A percentile compares a stretch with the other conserved stretches of the same genome.
phyloP scores from a whole-genome alignment of 768 basidiomycete genomes.

The Amanita molliuscula region DNA sequence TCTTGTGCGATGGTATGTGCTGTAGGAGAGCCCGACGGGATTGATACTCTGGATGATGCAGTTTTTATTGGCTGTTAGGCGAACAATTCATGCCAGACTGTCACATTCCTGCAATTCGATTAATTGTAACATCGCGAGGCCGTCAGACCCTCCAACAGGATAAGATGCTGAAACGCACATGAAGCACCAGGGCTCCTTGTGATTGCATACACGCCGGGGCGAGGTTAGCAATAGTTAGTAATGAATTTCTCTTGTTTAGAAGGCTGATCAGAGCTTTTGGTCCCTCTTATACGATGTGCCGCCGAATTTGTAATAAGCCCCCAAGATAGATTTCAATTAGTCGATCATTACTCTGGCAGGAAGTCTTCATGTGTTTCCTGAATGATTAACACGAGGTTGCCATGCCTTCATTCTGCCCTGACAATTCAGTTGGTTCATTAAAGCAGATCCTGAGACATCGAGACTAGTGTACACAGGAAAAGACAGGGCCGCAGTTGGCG shows the following conservation, averaged over 20 bases:
- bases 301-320: no score
- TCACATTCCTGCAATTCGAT: slow-evolving; percentile 29
- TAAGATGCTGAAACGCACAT: background rate
- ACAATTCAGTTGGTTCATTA: background rate
- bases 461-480: background rate
- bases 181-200: background rate
- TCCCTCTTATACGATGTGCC: no score
- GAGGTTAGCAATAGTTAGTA: background rate
- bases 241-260: background rate
- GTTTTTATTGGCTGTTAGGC: slow-evolving; percentile 6
- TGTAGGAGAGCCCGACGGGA: background rate
- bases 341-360: background rate
- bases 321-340: background rate
- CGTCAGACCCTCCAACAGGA: slow-evolving; percentile 24
- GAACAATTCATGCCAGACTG: slow-evolving; percentile 24
- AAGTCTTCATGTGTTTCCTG: no score
- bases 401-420: background rate
- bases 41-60: background rate
- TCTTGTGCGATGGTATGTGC: slow-evolving; percentile 17
- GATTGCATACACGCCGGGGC: background rate
- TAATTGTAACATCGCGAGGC: slow-evolving; percentile 26
- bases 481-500: background rate
- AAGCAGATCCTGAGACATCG: background rate
- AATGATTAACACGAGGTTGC: background rate
- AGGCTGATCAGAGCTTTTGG: background rate